Evolutionary conservation across 257 asterid genomes (phyloP).

Genomic region (Asclepias syriaca): DNA sequence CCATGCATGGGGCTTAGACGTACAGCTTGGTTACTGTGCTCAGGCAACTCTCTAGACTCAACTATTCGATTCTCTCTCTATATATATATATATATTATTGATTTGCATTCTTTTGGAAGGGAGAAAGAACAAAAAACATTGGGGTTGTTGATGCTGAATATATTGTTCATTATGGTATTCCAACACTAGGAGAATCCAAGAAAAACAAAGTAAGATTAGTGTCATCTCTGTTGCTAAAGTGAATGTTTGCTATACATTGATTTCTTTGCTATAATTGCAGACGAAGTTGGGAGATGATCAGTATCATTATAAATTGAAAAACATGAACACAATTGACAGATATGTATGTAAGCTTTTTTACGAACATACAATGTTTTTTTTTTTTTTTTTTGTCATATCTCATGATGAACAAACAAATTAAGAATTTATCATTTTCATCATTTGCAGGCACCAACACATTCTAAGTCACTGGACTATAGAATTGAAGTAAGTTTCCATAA

Average conservation of each 20-base stretch:
- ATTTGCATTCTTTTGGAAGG: slow-evolving; percentile 30
- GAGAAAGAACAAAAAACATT: slow-evolving; percentile 58
- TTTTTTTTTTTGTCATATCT: neutral
- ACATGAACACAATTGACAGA: neutral
- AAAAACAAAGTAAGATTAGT: slow-evolving; percentile 34
- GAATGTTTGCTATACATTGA: neutral
- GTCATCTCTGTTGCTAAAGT: neutral
- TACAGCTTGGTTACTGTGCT: slow-evolving; percentile 81
- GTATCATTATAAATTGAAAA: neutral
- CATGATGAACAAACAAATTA: neutral
- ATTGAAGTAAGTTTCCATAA: slow-evolving; percentile 45
- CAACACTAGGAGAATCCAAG: slow-evolving; percentile 70
- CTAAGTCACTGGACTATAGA: slow-evolving; percentile 37
- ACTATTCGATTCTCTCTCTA: too few species aligned
- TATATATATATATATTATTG: neutral
- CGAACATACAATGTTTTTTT: neutral
- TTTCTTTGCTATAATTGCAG: slow-evolving; percentile 6
- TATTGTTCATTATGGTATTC: slow-evolving; percentile 75
- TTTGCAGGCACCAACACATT: slow-evolving; percentile 30
- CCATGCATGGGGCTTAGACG: slow-evolving; percentile 93
- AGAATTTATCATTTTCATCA: neutral
- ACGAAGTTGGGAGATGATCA: slow-evolving; percentile 1
- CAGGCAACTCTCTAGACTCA: slow-evolving; percentile 39
- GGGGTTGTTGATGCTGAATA: slow-evolving; percentile 88
- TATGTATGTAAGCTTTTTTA: slow-evolving; percentile 11